Evolutionary conservation across 169 alveolate species (phyloP).

Genomic region (Cryptosporidium viatorum): DNA sequence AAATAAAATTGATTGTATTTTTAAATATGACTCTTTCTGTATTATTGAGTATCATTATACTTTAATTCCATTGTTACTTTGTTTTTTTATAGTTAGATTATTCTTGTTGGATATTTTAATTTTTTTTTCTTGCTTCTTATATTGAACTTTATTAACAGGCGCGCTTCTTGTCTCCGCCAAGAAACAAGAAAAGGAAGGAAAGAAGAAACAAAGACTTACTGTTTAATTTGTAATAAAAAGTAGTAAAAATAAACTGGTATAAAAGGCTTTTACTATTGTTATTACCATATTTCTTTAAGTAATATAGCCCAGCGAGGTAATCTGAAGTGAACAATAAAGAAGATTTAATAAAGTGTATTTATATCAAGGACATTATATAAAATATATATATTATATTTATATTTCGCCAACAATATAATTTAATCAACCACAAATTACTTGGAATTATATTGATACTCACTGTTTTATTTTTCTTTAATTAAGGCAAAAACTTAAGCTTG

Average conservation of each 20-base stretch:
- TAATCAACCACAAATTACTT: background rate
- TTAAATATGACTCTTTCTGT: too few species aligned
- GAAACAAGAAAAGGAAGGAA: background rate
- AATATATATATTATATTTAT: too few species aligned
- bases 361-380: too few species aligned
- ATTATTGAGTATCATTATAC: too few species aligned
- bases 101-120: too few species aligned
- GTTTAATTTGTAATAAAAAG: background rate
- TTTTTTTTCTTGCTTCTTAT: too few species aligned
- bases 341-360: too few species aligned
- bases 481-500: background rate
- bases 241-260: background rate
- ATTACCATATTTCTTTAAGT: background rate
- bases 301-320: background rate
- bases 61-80: too few species aligned
- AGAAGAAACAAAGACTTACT: background rate
- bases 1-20: background rate
- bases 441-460: background rate
- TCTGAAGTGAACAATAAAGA: too few species aligned
- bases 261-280: background rate
- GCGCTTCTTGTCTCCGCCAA: conserved; percentile 5
- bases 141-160: background rate
- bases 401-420: background rate
- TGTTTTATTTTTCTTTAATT: background rate
- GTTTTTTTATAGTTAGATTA: too few species aligned